Conservation (phyloP, 108 stramenopile genomes). For the Nitzschia putrida region DNA sequence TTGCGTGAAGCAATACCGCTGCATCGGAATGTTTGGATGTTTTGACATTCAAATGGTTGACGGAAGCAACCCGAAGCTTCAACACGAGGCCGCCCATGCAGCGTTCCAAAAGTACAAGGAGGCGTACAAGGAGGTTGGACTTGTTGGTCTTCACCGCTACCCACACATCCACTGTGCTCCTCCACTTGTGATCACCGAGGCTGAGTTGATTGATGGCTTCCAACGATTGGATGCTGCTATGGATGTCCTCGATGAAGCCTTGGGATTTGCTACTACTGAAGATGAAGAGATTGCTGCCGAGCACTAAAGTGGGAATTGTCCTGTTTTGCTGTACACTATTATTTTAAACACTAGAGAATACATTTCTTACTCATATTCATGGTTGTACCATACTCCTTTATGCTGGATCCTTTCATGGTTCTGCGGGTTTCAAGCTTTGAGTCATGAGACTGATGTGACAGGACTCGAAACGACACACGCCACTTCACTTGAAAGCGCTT, state of each 20-base stretch:
- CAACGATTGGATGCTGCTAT: conserved; percentile 53
- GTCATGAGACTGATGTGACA: too few species aligned
- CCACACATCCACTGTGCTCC: conserved; percentile 68
- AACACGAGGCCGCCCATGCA: conserved; percentile 49
- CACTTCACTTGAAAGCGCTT: too few species aligned
- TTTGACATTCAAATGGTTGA: conserved; percentile 48
- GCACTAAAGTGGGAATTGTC: too few species aligned
- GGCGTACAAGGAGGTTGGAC: conserved; percentile 45
- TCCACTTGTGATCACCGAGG: conserved; percentile 64
- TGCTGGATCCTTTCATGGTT: too few species aligned
- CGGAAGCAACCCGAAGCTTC: conserved; percentile 52
- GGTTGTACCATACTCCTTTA: too few species aligned
- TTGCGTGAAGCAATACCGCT: conserved; percentile 57
- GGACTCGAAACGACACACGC: too few species aligned
- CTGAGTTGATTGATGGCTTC: conserved; percentile 64
- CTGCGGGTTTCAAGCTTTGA: too few species aligned
- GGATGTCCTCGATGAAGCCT: conserved; percentile 50
- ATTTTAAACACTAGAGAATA: too few species aligned
- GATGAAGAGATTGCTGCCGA: too few species aligned
- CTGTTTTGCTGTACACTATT: too few species aligned
- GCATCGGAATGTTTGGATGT: conserved; percentile 66
- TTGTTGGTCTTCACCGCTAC: conserved; percentile 62
- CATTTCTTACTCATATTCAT: too few species aligned
- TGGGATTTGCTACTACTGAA: too few species aligned
- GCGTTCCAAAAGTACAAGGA: conserved; percentile 61